A percentile compares a stretch with the other conserved stretches of the same genome.
phyloP scores from a whole-genome alignment of 768 basidiomycete species.

The Lactarius trivialis region DNA sequence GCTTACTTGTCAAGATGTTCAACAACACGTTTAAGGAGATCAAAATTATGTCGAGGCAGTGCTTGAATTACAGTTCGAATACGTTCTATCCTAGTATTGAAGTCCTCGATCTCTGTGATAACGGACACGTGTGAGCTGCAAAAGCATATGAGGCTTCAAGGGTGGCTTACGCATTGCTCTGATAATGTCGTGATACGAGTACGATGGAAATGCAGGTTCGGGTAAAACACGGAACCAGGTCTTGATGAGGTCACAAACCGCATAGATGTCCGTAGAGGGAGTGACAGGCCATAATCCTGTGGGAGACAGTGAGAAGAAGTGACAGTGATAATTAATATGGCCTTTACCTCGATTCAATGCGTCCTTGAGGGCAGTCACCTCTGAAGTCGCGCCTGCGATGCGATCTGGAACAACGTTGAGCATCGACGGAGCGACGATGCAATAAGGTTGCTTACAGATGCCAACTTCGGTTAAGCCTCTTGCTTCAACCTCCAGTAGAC shows the following conservation, averaged over 20 bases:
- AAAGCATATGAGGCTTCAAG: neutral
- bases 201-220: constrained; percentile 68
- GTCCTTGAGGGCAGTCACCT: constrained; percentile 64
- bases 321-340: neutral
- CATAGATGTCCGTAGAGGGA: constrained; percentile 65
- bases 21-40: constrained; percentile 68
- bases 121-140: neutral
- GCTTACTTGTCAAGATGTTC: constrained; percentile 77
- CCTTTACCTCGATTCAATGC: constrained; percentile 65
- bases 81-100: constrained; percentile 55
- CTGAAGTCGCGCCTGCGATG: constrained; percentile 67
- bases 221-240: constrained; percentile 82
- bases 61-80: constrained; percentile 63
- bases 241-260: constrained; percentile 78
- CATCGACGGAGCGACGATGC: neutral
- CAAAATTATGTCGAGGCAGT: constrained; percentile 68
- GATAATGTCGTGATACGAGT: constrained; percentile 62
- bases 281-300: constrained; percentile 56
- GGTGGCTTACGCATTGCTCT: constrained; percentile 53
- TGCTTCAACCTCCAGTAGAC: constrained; percentile 62
- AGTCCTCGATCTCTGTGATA: constrained; percentile 54
- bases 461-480: constrained; percentile 78
- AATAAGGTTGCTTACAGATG: constrained; percentile 51
- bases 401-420: constrained; percentile 47
- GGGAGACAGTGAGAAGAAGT: constrained; percentile 10